Conservation (phyloP, 1,139 yeast genomes). For the Magnusiomyces paraingens region DNA sequence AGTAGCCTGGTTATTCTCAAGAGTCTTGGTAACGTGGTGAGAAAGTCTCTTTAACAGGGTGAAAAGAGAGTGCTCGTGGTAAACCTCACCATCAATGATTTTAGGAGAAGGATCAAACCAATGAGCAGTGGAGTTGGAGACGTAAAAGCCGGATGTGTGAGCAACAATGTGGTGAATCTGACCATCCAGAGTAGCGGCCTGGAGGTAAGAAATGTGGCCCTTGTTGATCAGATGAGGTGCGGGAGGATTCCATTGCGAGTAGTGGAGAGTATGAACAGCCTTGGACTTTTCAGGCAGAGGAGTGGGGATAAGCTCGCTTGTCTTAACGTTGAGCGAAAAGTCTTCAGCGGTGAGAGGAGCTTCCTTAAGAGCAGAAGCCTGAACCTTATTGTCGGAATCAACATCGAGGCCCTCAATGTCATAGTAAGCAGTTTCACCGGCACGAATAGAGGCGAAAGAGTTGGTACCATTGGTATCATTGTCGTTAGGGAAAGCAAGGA, state of each 20-base stretch:
- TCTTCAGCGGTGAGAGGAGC: constrained; percentile 10
- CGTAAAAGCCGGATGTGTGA: constrained; percentile 68
- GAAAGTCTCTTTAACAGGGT: constrained; percentile 50
- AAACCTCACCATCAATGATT: constrained; percentile 37
- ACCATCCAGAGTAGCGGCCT: constrained; percentile 71
- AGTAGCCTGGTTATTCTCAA: constrained; percentile 39
- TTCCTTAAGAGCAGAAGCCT: constrained; percentile 8
- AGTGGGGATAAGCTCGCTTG: constrained; percentile 7
- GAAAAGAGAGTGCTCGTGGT: constrained; percentile 42
- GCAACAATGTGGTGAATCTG: constrained; percentile 75
- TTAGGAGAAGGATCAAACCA: constrained; percentile 59
- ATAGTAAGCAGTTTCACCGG: constrained; percentile 40
- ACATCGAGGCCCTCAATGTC: constrained; percentile 28
- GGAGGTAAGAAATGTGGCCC: constrained; percentile 79
- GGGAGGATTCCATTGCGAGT: constrained; percentile 87
- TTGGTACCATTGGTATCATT: constrained; percentile 29
- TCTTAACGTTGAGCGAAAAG: background rate
- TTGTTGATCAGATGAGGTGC: constrained; percentile 53
- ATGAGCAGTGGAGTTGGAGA: constrained; percentile 59
- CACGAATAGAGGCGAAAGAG: constrained; percentile 24
- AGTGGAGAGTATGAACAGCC: constrained; percentile 22
- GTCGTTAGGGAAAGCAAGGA: constrained; percentile 36
- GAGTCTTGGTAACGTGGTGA: constrained; percentile 42
- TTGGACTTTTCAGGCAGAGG: constrained; percentile 1
- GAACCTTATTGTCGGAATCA: constrained; percentile 16